Evolutionary conservation across 1,139 yeast genomes (phyloP).

Genomic region (Pichia kudriavzevii): DNA sequence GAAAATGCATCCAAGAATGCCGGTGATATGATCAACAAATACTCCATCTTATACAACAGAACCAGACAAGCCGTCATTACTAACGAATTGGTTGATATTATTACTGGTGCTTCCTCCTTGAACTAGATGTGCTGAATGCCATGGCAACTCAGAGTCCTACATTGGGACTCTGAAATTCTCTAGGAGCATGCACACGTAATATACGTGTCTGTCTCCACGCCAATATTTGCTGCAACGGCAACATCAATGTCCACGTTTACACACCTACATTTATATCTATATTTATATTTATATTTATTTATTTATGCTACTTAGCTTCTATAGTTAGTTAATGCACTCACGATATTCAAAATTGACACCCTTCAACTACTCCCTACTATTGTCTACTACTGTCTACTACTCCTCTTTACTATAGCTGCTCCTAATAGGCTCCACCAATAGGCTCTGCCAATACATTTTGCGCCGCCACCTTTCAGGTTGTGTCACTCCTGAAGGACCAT

Average conservation of each 20-base stretch:
- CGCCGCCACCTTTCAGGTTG: no score
- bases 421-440: no score
- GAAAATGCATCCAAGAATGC: constrained; percentile 99
- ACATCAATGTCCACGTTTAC: constrained; percentile 1
- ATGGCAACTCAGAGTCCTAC: no score
- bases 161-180: neutral
- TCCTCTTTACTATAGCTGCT: no score
- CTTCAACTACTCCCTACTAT: no score
- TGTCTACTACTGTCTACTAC: no score
- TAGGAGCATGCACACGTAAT: neutral
- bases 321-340: no score
- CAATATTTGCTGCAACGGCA: neutral
- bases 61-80: constrained; percentile 99
- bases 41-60: constrained; percentile 97
- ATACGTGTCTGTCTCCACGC: neutral
- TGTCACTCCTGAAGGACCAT: no score
- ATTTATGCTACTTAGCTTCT: neutral
- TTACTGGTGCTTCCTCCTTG: constrained; percentile 98
- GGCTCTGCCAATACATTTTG: no score
- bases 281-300: constrained; percentile 1
- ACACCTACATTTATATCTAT: constrained; percentile 1
- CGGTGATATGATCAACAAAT: constrained; percentile 94
- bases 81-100: constrained; percentile 98
- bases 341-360: no score
- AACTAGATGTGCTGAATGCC: constrained; percentile 51